Evolutionary conservation across 2,329 filamentous ascomycete genomes (phyloP).

Genomic region (Cladosporium halotolerans): DNA sequence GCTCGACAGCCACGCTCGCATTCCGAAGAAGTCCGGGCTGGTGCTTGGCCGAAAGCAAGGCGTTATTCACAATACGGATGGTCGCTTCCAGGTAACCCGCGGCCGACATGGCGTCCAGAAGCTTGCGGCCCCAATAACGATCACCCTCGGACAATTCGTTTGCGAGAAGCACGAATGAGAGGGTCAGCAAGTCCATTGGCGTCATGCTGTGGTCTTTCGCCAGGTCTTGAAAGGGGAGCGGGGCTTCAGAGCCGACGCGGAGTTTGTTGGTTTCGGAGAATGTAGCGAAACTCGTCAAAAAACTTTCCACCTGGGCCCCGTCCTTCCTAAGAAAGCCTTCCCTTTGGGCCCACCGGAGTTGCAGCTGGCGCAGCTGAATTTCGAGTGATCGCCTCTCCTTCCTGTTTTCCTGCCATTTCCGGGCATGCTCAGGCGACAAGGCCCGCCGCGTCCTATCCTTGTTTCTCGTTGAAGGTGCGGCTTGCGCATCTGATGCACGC

Average conservation of each 20-base stretch:
- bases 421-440: not conserved
- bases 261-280: not conserved
- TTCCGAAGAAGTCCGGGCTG: constrained; percentile 15
- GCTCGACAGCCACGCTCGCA: constrained; percentile 15
- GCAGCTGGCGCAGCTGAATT: too few relatives aligned
- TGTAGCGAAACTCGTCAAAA: constrained; percentile 11
- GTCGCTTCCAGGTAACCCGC: constrained; percentile 21
- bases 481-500: not conserved
- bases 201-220: constrained; percentile 6
- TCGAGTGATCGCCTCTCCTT: too few relatives aligned
- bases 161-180: constrained; percentile 11
- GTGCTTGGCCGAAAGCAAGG: constrained; percentile 11
- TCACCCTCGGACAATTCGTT: constrained; percentile 1
- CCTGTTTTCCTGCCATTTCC: constrained; percentile 1
- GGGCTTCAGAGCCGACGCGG: not conserved
- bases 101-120: constrained; percentile 20
- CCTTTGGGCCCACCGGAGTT: too few relatives aligned
- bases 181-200: constrained; percentile 7
- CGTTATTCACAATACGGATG: constrained; percentile 21
- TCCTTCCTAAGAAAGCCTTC: too few relatives aligned
- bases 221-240: constrained; percentile 4
- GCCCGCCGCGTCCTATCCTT: not conserved
- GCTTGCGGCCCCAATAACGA: constrained; percentile 16
- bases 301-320: constrained; percentile 2
- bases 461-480: constrained; percentile 9